These are phyloP conservation scores for Syncephalastrum contaminatum DNA, from an alignment of 371 early-diverging fungal genomes.

Conservation along the genomic window DNA sequence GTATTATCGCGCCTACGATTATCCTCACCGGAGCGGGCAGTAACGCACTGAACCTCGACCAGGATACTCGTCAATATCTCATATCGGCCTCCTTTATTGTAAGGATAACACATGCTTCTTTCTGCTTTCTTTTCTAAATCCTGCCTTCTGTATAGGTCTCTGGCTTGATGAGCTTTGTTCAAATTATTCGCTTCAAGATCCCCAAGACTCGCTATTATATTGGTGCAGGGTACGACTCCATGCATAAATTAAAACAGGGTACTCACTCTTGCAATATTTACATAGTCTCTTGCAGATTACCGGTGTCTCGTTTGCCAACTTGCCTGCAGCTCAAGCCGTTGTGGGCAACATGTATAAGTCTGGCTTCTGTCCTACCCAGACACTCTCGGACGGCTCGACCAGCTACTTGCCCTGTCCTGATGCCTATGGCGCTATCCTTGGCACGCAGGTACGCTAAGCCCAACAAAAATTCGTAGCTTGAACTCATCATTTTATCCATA, in stretches of 20 bases:
- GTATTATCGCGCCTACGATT: slow-evolving; percentile 49
- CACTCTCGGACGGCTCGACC: slow-evolving; percentile 37
- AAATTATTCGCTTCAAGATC: slow-evolving; percentile 48
- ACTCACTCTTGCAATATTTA: too few relatives aligned
- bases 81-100: slow-evolving; percentile 52
- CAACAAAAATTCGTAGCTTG: not conserved
- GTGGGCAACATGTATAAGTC: slow-evolving; percentile 48
- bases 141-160: not conserved
- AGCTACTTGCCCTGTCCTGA: slow-evolving; percentile 50
- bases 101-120: slow-evolving; percentile 25
- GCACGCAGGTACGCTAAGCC: slow-evolving; percentile 33
- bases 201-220: slow-evolving; percentile 46
- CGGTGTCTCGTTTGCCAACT: slow-evolving; percentile 40
- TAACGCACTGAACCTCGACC: slow-evolving; percentile 45
- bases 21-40: slow-evolving; percentile 49
- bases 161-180: slow-evolving; percentile 30
- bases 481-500: not conserved
- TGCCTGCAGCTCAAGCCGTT: slow-evolving; percentile 34
- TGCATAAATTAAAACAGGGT: too few relatives aligned
- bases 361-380: slow-evolving; percentile 47
- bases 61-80: slow-evolving; percentile 47
- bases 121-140: slow-evolving; percentile 8
- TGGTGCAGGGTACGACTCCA: slow-evolving; percentile 35
- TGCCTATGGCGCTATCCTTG: slow-evolving; percentile 57
- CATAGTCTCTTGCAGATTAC: slow-evolving; percentile 31